These are phyloP conservation scores for Claviceps humidiphila DNA, from an alignment of 2,329 filamentous ascomycete genomes.

Conservation along the genomic window DNA sequence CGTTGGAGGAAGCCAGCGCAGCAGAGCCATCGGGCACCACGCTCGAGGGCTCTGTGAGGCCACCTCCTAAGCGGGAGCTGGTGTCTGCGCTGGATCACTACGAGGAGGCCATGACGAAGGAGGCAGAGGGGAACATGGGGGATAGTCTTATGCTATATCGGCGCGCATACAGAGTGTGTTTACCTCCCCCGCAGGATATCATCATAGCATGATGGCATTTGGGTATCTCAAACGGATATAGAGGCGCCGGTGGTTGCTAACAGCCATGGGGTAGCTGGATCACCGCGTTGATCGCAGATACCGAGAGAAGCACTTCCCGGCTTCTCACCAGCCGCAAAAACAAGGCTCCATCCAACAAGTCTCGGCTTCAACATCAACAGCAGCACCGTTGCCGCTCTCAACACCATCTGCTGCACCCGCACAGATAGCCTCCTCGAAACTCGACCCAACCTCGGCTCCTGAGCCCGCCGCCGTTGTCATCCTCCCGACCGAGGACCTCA, in stretches of 20 bases:
- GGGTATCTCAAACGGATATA: too few species aligned
- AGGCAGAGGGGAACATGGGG: slow-evolving; percentile 70
- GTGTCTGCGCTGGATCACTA: slow-evolving; percentile 81
- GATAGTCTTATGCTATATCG: slow-evolving; percentile 83
- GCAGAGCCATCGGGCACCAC: slow-evolving; percentile 7
- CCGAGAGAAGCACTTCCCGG: slow-evolving; percentile 79
- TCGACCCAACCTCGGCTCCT: neutral
- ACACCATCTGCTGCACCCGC: neutral
- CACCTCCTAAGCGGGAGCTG: slow-evolving; percentile 32
- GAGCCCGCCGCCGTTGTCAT: slow-evolving; percentile 21
- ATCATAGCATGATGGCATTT: too few species aligned
- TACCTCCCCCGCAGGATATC: neutral
- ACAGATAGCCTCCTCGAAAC: neutral
- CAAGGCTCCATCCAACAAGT: slow-evolving; percentile 28
- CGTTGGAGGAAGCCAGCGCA: slow-evolving; percentile 8
- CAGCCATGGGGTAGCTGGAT: slow-evolving; percentile 49
- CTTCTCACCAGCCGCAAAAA: slow-evolving; percentile 21
- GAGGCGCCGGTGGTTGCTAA: too few species aligned
- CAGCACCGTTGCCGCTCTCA: neutral
- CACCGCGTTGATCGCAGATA: slow-evolving; percentile 72
- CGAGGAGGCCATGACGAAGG: slow-evolving; percentile 80
- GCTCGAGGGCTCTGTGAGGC: slow-evolving; percentile 6
- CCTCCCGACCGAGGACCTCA: slow-evolving; percentile 51
- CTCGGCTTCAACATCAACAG: slow-evolving; percentile 8
- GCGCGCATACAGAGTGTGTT: slow-evolving; percentile 66